Evolutionary conservation across 768 basidiomycete genomes (phyloP).

Genomic region (Megacollybia marginata): DNA sequence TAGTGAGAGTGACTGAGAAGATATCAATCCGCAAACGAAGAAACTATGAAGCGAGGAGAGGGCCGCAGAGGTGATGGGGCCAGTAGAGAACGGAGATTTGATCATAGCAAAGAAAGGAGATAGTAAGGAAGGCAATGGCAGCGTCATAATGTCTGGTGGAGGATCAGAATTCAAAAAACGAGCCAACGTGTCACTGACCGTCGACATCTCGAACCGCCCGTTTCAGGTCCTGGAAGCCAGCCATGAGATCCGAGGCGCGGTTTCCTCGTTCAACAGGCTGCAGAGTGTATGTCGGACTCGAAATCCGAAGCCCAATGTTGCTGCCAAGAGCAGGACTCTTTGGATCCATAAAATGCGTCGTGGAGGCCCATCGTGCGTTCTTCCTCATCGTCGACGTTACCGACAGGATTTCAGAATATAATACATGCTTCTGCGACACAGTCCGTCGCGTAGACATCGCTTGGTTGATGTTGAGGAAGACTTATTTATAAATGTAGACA

Average conservation of each 20-base stretch:
- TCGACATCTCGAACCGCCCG: constrained; percentile 61
- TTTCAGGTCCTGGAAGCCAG: constrained; percentile 82
- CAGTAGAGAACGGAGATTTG: constrained; percentile 89
- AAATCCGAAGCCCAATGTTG: constrained; percentile 66
- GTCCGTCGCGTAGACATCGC: constrained; percentile 15
- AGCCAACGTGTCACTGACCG: constrained; percentile 33
- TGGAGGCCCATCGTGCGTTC: constrained; percentile 93
- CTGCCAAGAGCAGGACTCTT: constrained; percentile 65
- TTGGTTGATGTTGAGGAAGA: not conserved
- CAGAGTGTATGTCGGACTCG: constrained; percentile 36
- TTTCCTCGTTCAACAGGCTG: constrained; percentile 42
- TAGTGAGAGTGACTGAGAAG: constrained; percentile 44
- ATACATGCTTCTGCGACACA: constrained; percentile 65
- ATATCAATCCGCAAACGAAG: constrained; percentile 73
- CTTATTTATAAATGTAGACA: not conserved
- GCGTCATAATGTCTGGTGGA: constrained; percentile 44
- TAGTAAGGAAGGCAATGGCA: constrained; percentile 60
- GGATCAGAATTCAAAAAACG: not conserved
- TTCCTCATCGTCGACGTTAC: constrained; percentile 95
- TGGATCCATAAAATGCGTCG: constrained; percentile 51
- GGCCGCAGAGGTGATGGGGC: constrained; percentile 94
- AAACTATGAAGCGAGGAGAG: constrained; percentile 84
- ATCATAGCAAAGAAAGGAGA: constrained; percentile 90
- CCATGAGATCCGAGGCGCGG: constrained; percentile 81
- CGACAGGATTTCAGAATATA: constrained; percentile 84